These are phyloP conservation scores for Ehretia macrophylla DNA, from an alignment of 257 asterid species.

Conservation along the genomic window DNA sequence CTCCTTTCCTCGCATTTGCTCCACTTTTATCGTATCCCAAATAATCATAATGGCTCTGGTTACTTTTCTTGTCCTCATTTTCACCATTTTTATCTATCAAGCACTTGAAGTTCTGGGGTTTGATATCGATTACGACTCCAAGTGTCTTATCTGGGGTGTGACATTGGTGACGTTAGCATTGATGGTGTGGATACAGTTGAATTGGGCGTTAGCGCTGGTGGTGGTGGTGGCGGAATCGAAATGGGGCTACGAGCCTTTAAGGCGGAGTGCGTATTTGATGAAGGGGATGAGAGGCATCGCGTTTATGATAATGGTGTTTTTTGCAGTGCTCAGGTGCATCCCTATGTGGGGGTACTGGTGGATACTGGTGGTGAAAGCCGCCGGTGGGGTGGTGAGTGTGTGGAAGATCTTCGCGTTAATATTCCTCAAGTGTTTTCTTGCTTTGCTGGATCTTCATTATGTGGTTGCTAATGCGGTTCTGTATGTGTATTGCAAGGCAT, in stretches of 20 bases:
- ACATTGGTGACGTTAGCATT: conserved; percentile 20
- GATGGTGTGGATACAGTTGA: too few relatives aligned
- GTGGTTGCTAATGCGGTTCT: conserved; percentile 36
- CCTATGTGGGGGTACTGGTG: conserved; percentile 26
- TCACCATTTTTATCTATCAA: neutral
- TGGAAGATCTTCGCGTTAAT: too few relatives aligned
- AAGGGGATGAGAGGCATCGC: conserved; percentile 46
- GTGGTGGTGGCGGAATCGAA: conserved; percentile 53
- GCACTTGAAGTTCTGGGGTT: too few relatives aligned
- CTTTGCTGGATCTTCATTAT: conserved; percentile 33
- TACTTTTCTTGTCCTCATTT: conserved; percentile 7
- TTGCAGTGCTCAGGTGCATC: conserved; percentile 14
- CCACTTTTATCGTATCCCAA: conserved; percentile 15
- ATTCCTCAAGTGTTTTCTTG: conserved; percentile 28
- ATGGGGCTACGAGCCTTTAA: conserved; percentile 57
- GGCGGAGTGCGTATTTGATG: conserved; percentile 51
- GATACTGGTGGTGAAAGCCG: conserved; percentile 20
- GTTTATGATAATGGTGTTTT: conserved; percentile 20
- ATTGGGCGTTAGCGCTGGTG: conserved; percentile 40
- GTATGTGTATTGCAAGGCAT: too few relatives aligned
- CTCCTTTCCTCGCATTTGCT: conserved; percentile 34
- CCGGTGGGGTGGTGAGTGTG: conserved; percentile 49
- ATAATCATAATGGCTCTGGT: conserved; percentile 10
- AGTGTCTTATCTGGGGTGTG: conserved; percentile 1
- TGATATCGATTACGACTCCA: neutral